Conservation (phyloP, 257 asterid genomes). For the Forsythia viridissima region DNA sequence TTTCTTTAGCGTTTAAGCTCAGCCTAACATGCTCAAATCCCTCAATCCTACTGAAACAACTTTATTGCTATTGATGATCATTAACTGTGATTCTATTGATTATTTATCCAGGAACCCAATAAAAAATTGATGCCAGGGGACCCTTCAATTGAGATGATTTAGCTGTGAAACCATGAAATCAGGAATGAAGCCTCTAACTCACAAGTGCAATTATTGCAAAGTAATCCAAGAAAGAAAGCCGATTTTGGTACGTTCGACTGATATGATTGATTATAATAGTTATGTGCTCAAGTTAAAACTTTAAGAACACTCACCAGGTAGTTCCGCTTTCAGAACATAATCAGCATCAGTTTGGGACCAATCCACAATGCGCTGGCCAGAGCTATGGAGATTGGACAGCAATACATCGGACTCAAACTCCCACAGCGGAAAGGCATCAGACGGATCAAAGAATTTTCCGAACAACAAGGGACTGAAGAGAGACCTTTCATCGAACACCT, state of each 20-base stretch:
- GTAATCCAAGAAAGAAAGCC: no score
- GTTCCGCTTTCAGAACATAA: constrained; percentile 56
- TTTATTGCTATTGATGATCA: no score
- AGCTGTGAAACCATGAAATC: no score
- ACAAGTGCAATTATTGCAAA: no score
- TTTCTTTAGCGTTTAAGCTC: background rate
- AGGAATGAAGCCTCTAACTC: no score
- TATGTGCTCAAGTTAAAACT: background rate
- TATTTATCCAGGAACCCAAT: no score
- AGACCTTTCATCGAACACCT: constrained; percentile 51
- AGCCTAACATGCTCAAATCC: background rate
- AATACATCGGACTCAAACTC: constrained; percentile 65
- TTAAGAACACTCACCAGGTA: constrained; percentile 52
- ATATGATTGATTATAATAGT: background rate
- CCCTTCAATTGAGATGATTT: no score
- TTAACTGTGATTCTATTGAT: no score
- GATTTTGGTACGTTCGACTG: background rate
- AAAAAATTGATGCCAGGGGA: no score
- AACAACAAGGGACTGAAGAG: constrained; percentile 70
- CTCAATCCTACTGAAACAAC: background rate
- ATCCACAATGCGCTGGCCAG: constrained; percentile 45
- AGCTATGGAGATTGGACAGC: constrained; percentile 32
- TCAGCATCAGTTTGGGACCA: constrained; percentile 65
- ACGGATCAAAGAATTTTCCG: constrained; percentile 91
- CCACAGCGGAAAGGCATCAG: constrained; percentile 91